Evolutionary conservation across 2,329 filamentous ascomycete species (phyloP).

Genomic region (Aspergillus hortae): DNA sequence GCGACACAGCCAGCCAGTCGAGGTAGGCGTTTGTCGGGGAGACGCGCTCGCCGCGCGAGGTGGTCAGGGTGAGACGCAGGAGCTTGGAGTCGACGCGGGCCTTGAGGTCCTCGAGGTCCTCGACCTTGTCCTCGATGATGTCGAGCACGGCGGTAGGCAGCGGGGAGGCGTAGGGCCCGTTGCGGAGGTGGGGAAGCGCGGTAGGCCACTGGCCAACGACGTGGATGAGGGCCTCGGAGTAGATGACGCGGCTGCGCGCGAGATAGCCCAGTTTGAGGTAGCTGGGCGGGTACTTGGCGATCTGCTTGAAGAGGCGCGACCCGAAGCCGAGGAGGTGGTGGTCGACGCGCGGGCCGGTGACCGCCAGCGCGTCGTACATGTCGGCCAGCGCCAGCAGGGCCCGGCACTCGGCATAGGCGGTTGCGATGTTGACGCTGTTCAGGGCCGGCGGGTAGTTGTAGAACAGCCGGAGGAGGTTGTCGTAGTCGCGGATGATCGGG

Average conservation of each 20-base stretch:
- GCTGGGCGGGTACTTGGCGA: slow-evolving; percentile 90
- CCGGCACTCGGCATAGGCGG: slow-evolving; percentile 92
- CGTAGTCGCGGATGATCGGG: slow-evolving; percentile 84
- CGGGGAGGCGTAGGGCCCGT: slow-evolving; percentile 43
- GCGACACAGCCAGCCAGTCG: slow-evolving; percentile 81
- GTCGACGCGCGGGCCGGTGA: slow-evolving; percentile 85
- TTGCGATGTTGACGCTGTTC: slow-evolving; percentile 82
- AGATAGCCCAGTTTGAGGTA: slow-evolving; percentile 89
- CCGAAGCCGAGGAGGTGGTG: slow-evolving; percentile 93
- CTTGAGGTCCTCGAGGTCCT: slow-evolving; percentile 82
- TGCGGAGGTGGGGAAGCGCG: slow-evolving; percentile 71
- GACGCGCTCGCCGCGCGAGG: slow-evolving; percentile 75
- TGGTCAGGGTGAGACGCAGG: slow-evolving; percentile 76
- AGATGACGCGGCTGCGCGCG: slow-evolving; percentile 76
- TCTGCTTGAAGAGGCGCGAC: slow-evolving; percentile 88
- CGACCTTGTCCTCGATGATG: slow-evolving; percentile 90
- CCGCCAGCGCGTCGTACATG: slow-evolving; percentile 84
- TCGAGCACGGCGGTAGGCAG: slow-evolving; percentile 76
- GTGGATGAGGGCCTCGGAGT: slow-evolving; percentile 84
- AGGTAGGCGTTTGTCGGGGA: slow-evolving; percentile 75
- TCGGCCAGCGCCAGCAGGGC: slow-evolving; percentile 84
- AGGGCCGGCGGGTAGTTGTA: slow-evolving; percentile 86
- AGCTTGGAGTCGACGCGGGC: slow-evolving; percentile 75
- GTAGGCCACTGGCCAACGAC: slow-evolving; percentile 92
- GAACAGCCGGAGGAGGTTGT: slow-evolving; percentile 92